Conservation (phyloP, 306 rosid genomes). For the Delonix regia region DNA sequence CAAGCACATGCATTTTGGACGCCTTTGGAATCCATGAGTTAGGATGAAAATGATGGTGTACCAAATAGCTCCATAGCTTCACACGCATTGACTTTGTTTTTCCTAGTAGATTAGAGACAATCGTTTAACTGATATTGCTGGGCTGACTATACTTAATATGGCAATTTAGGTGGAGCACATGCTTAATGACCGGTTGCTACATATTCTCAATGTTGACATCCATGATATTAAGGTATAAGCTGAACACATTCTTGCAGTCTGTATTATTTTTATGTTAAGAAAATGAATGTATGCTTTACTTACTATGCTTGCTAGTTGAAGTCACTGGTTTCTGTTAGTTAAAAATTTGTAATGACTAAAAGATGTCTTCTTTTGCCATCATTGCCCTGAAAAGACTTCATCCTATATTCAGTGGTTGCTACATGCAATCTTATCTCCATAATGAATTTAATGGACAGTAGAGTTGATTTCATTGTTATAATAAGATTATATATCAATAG, state of each 20-base stretch:
- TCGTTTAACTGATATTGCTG: conserved; percentile 24
- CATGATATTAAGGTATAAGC: conserved; percentile 72
- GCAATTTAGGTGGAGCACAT: conserved; percentile 71
- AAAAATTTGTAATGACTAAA: conserved; percentile 10
- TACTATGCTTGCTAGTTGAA: conserved; percentile 16
- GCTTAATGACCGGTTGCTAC: conserved; percentile 59
- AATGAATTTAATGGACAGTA: background rate
- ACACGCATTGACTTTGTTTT: background rate
- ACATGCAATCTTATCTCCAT: conserved; percentile 20
- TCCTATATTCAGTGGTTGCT: background rate
- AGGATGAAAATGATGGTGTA: background rate
- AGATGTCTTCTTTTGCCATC: conserved; percentile 7
- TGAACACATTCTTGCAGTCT: background rate
- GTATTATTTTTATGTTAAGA: background rate
- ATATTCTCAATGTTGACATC: conserved; percentile 67
- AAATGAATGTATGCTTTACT: background rate
- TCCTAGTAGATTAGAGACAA: conserved; percentile 15
- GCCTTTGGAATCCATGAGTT: background rate
- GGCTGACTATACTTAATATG: conserved; percentile 39
- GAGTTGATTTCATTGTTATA: background rate
- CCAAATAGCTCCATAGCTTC: background rate
- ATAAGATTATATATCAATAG: background rate
- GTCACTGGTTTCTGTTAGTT: conserved; percentile 2
- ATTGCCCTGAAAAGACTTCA: background rate
- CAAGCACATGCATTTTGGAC: background rate